Conservation (phyloP, 2,329 filamentous ascomycete species). For the Microsporum ferrugineum region DNA sequence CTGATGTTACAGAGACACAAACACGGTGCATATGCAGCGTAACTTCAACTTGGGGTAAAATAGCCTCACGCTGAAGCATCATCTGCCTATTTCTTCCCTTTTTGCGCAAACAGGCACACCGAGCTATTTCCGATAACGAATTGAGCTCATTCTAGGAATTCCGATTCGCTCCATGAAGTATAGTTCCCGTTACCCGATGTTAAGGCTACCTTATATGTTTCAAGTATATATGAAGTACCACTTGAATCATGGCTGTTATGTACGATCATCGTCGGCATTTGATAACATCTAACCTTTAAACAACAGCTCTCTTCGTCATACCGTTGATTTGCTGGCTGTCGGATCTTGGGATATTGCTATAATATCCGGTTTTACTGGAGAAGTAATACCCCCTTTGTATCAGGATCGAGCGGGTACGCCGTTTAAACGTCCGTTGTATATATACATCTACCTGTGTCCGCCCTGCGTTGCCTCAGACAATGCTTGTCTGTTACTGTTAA, state of each 20-base stretch:
- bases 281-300: not conserved
- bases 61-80: slow-evolving; percentile 1
- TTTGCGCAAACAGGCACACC: not conserved
- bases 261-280: not conserved
- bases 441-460: not conserved
- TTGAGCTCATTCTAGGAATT: not conserved
- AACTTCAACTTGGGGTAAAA: not conserved
- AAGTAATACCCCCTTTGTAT: not conserved
- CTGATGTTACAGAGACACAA: not conserved
- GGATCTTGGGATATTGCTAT: no score
- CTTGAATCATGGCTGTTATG: not conserved
- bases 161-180: not conserved
- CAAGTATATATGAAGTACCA: not conserved
- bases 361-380: not conserved
- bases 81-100: not conserved
- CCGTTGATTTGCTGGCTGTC: not conserved
- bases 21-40: not conserved
- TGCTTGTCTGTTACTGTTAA: not conserved
- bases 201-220: not conserved
- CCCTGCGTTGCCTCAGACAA: not conserved
- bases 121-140: not conserved
- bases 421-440: not conserved
- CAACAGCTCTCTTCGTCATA: not conserved
- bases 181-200: not conserved
- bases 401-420: not conserved